Base-by-base conservation (phyloP, 2,329 filamentous ascomycete species). In the Pyricularia sp. region DNA sequence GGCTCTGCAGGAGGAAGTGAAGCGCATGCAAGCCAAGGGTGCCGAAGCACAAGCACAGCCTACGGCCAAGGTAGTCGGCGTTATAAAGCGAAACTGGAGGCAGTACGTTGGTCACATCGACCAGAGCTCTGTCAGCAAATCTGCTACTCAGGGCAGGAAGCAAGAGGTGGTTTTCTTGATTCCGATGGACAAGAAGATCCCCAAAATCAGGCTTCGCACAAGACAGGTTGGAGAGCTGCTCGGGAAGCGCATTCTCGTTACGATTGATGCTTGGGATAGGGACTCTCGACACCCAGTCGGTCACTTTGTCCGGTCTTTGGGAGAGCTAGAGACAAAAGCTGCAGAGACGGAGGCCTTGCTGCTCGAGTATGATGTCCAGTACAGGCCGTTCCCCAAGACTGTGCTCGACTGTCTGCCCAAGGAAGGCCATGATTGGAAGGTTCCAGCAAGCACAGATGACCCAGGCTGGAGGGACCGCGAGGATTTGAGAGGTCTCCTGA, bases 81-180 rank as follows among this genome's bases (percentile, higher is more conserved):
- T 97, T 28, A 85, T 96, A 73, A 97, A 96, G 78, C 86, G 94
- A 64, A 97, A 97, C 75, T 99, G 94, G 94, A 85, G 94, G 67
- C 96, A 97, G 75, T 97, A 97, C 70, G 94, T 99, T 67, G 94
- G 94, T 2, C 93, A 97, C 73, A 88, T 99, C 65, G 94, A 99
- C 73, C 87, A 88, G 63, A 90, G 89, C 12, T 96, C 93, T 1
- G 88, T 92, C 62, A 88, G 88, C 71, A 85, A 87, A 64, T 84
- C 86, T 3, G 84, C 84, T 1, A 88, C 86, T 66, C 88, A 92
- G 70, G 91, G 91, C 33, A 85, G 92, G 66, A 89, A 89, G 71
- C 91, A 96, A 73, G 92, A 97, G 73, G 96, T 86, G 19, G 92
- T 99, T 16, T 99, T 99, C 76, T 82, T 99, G 22, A 87, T 97